Percentiles rank a stretch among this genome's conserved stretches.
These are phyloP conservation scores for Ceratocystis variospora DNA, from an alignment of 2,329 filamentous ascomycete genomes.

Conservation along the genomic window DNA sequence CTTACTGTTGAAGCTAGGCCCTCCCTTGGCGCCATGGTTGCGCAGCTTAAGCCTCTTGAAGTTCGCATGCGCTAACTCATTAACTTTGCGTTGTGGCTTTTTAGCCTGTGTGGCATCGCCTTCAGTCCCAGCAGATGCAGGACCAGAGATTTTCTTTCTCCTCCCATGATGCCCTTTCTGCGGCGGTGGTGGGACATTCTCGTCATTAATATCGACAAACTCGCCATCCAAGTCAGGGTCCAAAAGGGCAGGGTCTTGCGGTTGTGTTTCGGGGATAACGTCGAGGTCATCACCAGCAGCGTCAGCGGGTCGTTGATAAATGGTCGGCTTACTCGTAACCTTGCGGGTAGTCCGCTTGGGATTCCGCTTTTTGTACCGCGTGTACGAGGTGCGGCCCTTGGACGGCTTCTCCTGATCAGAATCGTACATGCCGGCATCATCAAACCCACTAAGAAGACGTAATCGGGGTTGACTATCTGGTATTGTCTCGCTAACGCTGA, in stretches of 20 bases:
- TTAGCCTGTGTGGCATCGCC: conserved; percentile 26
- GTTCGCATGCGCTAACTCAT: conserved; percentile 50
- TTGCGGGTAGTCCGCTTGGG: conserved; percentile 63
- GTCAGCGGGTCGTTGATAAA: conserved; percentile 34
- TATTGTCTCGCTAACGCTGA: conserved; percentile 23
- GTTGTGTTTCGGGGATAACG: conserved; percentile 30
- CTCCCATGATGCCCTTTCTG: conserved; percentile 3
- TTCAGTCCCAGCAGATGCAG: conserved; percentile 19
- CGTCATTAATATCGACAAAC: conserved; percentile 24
- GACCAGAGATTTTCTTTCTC: conserved; percentile 16
- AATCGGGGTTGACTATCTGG: conserved; percentile 33
- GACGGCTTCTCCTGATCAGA: conserved; percentile 36
- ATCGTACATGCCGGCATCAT: conserved; percentile 47
- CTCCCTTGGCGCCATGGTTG: conserved; percentile 49
- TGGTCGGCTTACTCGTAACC: conserved; percentile 47
- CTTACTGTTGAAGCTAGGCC: conserved; percentile 41
- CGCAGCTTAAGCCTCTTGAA: conserved; percentile 52
- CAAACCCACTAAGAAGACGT: conserved; percentile 45
- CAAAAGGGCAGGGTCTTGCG: background rate
- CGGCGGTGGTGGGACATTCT: background rate
- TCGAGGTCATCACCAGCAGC: conserved; percentile 29
- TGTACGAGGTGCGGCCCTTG: conserved; percentile 43
- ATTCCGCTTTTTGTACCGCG: conserved; percentile 70
- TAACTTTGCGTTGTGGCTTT: conserved; percentile 46
- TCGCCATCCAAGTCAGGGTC: conserved; percentile 23